These are phyloP conservation scores for Fraxinus velutina DNA, from an alignment of 305 asterid genomes.

Conservation along the genomic window DNA sequence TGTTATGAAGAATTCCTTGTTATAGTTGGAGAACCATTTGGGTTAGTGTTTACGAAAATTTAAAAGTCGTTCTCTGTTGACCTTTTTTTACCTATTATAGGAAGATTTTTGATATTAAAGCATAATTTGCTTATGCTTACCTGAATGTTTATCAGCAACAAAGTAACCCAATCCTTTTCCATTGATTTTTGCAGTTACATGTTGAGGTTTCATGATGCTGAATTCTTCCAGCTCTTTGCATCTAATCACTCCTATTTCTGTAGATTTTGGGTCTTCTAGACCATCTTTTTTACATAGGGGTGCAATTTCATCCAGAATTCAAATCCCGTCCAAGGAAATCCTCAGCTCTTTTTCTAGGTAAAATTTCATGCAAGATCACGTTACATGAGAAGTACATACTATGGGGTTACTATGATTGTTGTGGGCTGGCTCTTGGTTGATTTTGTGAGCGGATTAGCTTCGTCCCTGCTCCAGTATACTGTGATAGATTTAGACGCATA, in stretches of 20 bases:
- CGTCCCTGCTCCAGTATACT: no score
- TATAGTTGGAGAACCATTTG: no score
- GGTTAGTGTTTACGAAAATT: no score
- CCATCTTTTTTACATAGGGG: constrained; percentile 88
- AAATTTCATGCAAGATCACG: background rate
- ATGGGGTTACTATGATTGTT: background rate
- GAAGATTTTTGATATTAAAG: no score
- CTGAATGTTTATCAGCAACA: background rate
- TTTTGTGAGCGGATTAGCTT: background rate
- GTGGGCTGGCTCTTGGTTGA: background rate
- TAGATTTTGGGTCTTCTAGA: constrained; percentile 45
- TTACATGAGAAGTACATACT: background rate
- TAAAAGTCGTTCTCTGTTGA: no score
- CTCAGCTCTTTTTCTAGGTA: constrained; percentile 78
- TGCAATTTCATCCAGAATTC: constrained; percentile 93
- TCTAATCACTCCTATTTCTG: constrained; percentile 21
- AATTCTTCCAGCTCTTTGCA: constrained; percentile 7
- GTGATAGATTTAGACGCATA: no score
- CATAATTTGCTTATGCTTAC: background rate
- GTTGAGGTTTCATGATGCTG: constrained; percentile 11
- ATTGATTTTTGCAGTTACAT: background rate
- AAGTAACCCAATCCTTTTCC: background rate
- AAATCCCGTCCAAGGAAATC: constrained; percentile 93
- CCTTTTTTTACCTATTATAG: no score
- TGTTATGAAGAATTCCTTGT: no score